Conservation (phyloP, 2,329 filamentous ascomycete genomes). For the Helminthosporium solani region DNA sequence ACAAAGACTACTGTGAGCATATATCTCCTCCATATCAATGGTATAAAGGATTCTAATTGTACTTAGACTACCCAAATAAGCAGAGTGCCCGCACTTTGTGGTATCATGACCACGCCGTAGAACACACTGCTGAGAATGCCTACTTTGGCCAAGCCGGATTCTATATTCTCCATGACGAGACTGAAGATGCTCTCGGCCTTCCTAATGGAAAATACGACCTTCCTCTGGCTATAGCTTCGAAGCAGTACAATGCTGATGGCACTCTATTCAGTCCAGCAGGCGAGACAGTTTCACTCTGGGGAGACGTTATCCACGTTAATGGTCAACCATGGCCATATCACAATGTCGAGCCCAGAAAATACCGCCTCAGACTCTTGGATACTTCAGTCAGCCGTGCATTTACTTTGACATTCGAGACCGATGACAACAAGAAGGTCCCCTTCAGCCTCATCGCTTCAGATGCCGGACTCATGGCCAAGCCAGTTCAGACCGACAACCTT, state of each 20-base stretch:
- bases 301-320: slow-evolving; percentile 61
- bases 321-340: slow-evolving; percentile 61
- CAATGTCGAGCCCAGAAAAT: slow-evolving; percentile 61
- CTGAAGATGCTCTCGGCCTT: slow-evolving; percentile 52
- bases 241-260: slow-evolving; percentile 57
- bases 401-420: slow-evolving; percentile 51
- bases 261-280: slow-evolving; percentile 51
- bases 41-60: background rate
- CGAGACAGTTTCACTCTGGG: slow-evolving; percentile 54
- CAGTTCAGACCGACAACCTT: slow-evolving; percentile 48
- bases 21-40: background rate
- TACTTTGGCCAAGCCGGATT: slow-evolving; percentile 61
- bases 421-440: slow-evolving; percentile 42
- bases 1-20: slow-evolving; percentile 47
- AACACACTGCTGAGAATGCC: slow-evolving; percentile 56
- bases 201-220: slow-evolving; percentile 58
- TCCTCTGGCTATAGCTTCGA: slow-evolving; percentile 54
- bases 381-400: slow-evolving; percentile 46
- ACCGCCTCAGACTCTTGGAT: slow-evolving; percentile 58
- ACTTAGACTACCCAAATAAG: slow-evolving; percentile 55
- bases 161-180: slow-evolving; percentile 56
- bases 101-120: slow-evolving; percentile 46
- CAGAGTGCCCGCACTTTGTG: slow-evolving; percentile 57
- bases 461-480: slow-evolving; percentile 44
- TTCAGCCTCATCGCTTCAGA: slow-evolving; percentile 60